These are phyloP conservation scores for Flaveria linearis DNA, from an alignment of 129 eudicot species.

Conservation along the genomic window DNA sequence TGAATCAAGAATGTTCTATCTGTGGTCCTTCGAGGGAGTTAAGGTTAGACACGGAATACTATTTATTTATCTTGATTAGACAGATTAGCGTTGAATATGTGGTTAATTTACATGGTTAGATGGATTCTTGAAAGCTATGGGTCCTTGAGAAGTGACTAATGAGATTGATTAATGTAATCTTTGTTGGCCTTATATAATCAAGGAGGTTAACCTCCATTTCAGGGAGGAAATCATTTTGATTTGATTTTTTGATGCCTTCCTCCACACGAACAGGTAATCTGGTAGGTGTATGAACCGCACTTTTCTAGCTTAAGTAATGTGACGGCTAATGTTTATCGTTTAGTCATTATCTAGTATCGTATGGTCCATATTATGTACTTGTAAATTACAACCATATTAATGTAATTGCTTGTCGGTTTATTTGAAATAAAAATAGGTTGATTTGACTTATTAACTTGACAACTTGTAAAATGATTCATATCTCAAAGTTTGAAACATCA, in stretches of 20 bases:
- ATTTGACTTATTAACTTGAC: constrained; percentile 14
- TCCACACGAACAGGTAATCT: constrained; percentile 17
- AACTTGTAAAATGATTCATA: constrained; percentile 12
- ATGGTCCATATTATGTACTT: constrained; percentile 16
- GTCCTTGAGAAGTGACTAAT: constrained; percentile 23
- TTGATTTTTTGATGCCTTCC: constrained; percentile 25
- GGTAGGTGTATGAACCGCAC: constrained; percentile 7
- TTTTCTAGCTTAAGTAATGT: constrained; percentile 36
- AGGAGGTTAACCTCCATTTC: constrained; percentile 29
- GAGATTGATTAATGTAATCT: constrained; percentile 28
- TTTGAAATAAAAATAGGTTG: background rate
- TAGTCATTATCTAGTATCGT: constrained; percentile 27
- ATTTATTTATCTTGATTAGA: constrained; percentile 22
- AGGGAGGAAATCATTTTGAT: constrained; percentile 26
- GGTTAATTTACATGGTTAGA: constrained; percentile 12
- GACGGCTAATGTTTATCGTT: constrained; percentile 8
- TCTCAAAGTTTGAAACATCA: constrained; percentile 24
- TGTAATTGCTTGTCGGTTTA: constrained; percentile 22
- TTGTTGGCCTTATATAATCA: constrained; percentile 19
- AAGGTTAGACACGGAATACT: background rate
- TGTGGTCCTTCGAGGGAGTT: constrained; percentile 31
- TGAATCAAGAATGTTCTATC: constrained; percentile 24
- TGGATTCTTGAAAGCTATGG: constrained; percentile 15
- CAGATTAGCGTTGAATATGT: constrained; percentile 14
- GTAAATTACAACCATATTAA: constrained; percentile 12